Percentiles rank a stretch among this genome's conserved stretches.
Evolutionary conservation across 2,329 filamentous ascomycete species (phyloP).

Genomic region (Tolypocladium amazonense): DNA sequence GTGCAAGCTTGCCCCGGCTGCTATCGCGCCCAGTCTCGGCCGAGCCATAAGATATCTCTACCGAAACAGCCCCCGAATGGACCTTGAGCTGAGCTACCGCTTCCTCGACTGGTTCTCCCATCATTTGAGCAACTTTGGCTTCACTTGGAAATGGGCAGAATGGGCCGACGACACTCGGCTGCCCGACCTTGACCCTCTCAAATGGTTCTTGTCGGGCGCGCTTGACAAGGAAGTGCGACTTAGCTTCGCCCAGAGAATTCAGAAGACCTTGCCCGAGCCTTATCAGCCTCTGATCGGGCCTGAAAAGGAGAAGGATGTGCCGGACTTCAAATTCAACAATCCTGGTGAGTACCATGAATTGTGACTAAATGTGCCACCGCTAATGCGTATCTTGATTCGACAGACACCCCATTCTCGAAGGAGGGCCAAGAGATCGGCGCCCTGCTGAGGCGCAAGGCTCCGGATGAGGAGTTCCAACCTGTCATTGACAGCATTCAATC

Average conservation of each 20-base stretch:
- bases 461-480: slow-evolving; percentile 77
- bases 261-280: slow-evolving; percentile 77
- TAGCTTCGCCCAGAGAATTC: slow-evolving; percentile 92
- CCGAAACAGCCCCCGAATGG: slow-evolving; percentile 69
- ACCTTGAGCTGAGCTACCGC: slow-evolving; percentile 74
- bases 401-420: slow-evolving; percentile 68
- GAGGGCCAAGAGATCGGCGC: slow-evolving; percentile 76
- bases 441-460: slow-evolving; percentile 72
- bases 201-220: slow-evolving; percentile 84
- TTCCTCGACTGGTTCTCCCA: slow-evolving; percentile 98
- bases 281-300: slow-evolving; percentile 74
- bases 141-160: slow-evolving; percentile 98
- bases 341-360: slow-evolving; percentile 44
- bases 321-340: slow-evolving; percentile 81
- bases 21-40: slow-evolving; percentile 90
- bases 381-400: not conserved
- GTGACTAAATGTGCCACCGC: not conserved
- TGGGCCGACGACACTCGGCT: slow-evolving; percentile 83
- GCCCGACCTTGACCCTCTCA: slow-evolving; percentile 70
- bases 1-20: slow-evolving; percentile 90
- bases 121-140: slow-evolving; percentile 97
- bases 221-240: slow-evolving; percentile 95
- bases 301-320: slow-evolving; percentile 90
- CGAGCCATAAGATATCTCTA: slow-evolving; percentile 89
- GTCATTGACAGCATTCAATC: slow-evolving; percentile 72